These are phyloP conservation scores for Selaginella moellendorffii DNA, from an alignment of 75 land plant species.

Conservation along the genomic window DNA sequence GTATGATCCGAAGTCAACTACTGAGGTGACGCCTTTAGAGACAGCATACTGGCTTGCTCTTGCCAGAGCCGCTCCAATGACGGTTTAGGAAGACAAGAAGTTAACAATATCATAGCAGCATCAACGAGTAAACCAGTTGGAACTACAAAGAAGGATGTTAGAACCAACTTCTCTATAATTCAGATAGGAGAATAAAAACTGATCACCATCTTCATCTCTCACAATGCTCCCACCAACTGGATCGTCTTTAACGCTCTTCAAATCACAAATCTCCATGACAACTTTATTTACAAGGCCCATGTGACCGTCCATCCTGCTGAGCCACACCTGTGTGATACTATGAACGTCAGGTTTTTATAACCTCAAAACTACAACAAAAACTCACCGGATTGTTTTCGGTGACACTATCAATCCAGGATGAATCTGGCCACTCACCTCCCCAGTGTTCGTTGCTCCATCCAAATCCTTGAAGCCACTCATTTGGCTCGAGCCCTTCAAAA, in stretches of 20 bases:
- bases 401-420: too few relatives aligned
- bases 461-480: too few relatives aligned
- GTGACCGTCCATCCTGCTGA: conserved; percentile 76
- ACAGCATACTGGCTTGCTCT: conserved; percentile 65
- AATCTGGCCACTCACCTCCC: too few relatives aligned
- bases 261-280: conserved; percentile 44
- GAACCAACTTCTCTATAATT: too few relatives aligned
- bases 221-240: conserved; percentile 61
- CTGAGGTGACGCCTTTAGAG: conserved; percentile 62
- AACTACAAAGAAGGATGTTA: too few relatives aligned
- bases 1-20: too few relatives aligned
- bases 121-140: too few relatives aligned
- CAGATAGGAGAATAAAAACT: too few relatives aligned
- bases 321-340: conserved; percentile 43
- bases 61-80: conserved; percentile 48
- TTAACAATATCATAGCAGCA: too few relatives aligned
- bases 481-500: too few relatives aligned
- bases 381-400: conserved; percentile 58
- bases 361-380: neutral
- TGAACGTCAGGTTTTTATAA: neutral
- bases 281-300: conserved; percentile 74
- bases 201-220: conserved; percentile 47
- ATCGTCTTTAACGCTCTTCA: conserved; percentile 31
- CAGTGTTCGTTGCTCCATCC: too few relatives aligned
- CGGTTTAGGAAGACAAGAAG: too few relatives aligned